A percentile compares a stretch with the other conserved stretches of the same genome.
Evolutionary conservation across 2,329 filamentous ascomycete genomes (phyloP).

Genomic region (Pseudogymnoascus verrucosus): DNA sequence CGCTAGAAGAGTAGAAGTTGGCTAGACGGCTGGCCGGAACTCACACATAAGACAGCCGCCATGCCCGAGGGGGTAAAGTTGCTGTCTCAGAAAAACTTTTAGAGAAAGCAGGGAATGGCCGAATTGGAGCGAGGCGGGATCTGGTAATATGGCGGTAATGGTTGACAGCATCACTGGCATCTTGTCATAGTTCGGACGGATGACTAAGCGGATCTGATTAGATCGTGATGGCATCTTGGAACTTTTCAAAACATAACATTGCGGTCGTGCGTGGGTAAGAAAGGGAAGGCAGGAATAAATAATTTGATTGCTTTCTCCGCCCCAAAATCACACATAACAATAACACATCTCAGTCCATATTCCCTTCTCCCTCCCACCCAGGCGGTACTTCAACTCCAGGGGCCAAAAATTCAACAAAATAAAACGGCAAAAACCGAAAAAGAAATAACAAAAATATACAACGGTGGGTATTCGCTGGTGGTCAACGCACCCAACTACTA

Average conservation of each 20-base stretch:
- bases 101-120: neutral
- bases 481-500: too few species aligned
- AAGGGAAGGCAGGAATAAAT: too few species aligned
- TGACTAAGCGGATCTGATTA: neutral
- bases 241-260: too few species aligned
- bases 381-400: too few species aligned
- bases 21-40: neutral
- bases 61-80: neutral
- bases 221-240: neutral
- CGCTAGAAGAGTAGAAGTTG: neutral
- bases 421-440: too few species aligned
- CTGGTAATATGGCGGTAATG: neutral
- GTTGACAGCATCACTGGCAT: neutral
- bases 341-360: too few species aligned
- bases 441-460: too few species aligned
- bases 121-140: neutral
- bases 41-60: neutral
- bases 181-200: neutral
- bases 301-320: too few species aligned
- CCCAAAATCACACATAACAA: too few species aligned
- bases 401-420: too few species aligned
- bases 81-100: neutral
- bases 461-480: too few species aligned
- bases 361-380: too few species aligned
- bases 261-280: neutral